phyloP scores from a whole-genome alignment of 2,329 filamentous ascomycete species.

The Diaporthe vexans region DNA sequence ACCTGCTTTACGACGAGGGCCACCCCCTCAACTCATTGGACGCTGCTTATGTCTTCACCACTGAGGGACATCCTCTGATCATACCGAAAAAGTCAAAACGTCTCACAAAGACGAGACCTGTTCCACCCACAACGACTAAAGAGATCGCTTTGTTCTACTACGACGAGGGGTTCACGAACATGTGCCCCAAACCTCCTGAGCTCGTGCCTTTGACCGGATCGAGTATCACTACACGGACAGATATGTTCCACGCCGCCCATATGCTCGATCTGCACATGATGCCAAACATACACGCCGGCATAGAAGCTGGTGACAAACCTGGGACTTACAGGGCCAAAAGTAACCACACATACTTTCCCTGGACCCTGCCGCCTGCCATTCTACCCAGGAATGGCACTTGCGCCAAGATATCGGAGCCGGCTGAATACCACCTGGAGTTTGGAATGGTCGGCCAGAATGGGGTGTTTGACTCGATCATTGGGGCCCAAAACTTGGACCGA shows the following conservation, averaged over 20 bases:
- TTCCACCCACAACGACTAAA: constrained; percentile 39
- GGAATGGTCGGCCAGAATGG: constrained; percentile 62
- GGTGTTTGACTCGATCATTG: constrained; percentile 62
- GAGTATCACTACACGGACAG: constrained; percentile 80
- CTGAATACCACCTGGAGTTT: constrained; percentile 78
- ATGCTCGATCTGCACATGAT: constrained; percentile 86
- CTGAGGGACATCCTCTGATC: constrained; percentile 93
- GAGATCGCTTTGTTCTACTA: constrained; percentile 51
- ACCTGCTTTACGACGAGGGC: constrained; percentile 86
- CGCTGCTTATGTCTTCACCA: constrained; percentile 91
- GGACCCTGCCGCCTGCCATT: constrained; percentile 85
- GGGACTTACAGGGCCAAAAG: constrained; percentile 65
- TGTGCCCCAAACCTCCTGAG: constrained; percentile 75
- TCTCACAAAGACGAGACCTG: constrained; percentile 45
- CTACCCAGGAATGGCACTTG: constrained; percentile 85
- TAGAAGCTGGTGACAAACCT: constrained; percentile 60
- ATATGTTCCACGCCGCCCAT: constrained; percentile 91
- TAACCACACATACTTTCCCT: constrained; percentile 91
- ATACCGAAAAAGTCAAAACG: constrained; percentile 71
- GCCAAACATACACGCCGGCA: constrained; percentile 70
- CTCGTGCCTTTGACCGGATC: constrained; percentile 80
- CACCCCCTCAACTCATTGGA: constrained; percentile 92
- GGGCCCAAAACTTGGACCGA: constrained; percentile 62
- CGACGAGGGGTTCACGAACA: constrained; percentile 64
- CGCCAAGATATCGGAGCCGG: constrained; percentile 76